Evolutionary conservation across 2,329 filamentous ascomycete species (phyloP).

Genomic region (Fusarium fracticaudum): DNA sequence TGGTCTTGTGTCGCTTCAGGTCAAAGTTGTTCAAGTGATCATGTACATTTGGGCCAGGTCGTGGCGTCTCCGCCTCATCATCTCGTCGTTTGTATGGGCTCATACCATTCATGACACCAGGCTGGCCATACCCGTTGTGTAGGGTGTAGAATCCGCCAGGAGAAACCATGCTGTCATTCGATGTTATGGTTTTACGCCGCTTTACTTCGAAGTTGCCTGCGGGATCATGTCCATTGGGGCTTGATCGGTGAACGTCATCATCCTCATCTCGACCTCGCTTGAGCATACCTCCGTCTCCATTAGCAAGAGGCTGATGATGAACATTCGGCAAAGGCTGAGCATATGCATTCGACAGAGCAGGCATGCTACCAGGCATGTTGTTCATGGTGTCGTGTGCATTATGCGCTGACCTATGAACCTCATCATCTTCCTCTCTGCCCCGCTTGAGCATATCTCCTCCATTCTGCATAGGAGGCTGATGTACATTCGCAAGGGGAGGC

Average conservation of each 20-base stretch:
- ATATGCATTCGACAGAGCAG: constrained; percentile 69
- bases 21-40: constrained; percentile 60
- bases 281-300: constrained; percentile 63
- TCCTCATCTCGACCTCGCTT: constrained; percentile 67
- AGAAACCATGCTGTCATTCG: constrained; percentile 17
- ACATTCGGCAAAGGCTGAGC: constrained; percentile 59
- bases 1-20: constrained; percentile 82
- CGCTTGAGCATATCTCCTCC: constrained; percentile 63
- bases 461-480: constrained; percentile 62
- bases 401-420: constrained; percentile 64
- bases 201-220: constrained; percentile 71
- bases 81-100: constrained; percentile 58
- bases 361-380: constrained; percentile 68
- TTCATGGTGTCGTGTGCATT: constrained; percentile 77
- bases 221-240: constrained; percentile 54
- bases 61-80: constrained; percentile 69
- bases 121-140: constrained; percentile 15
- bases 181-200: constrained; percentile 77
- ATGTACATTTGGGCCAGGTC: constrained; percentile 65
- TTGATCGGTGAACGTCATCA: constrained; percentile 43
- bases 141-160: constrained; percentile 19
- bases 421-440: constrained; percentile 69
- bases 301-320: constrained; percentile 53
- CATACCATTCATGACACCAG: constrained; percentile 68
- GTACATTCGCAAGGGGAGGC: constrained; percentile 51